Conservation (phyloP, 257 asterid genomes). For the Petunia secreta region DNA sequence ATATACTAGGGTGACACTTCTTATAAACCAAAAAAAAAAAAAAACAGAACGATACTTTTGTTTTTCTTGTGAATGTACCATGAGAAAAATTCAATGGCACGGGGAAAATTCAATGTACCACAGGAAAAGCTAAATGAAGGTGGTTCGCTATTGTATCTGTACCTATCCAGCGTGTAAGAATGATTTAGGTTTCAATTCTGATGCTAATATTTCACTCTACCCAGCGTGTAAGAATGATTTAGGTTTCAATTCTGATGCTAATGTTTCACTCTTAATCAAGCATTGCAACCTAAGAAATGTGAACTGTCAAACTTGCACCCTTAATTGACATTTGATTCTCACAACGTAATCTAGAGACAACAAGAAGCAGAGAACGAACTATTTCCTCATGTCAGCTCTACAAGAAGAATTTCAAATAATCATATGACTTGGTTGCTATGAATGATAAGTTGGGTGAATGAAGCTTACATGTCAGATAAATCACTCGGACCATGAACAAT, state of each 20-base stretch:
- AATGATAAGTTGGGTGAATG: neutral
- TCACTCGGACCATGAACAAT: slow-evolving; percentile 14
- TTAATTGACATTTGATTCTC: neutral
- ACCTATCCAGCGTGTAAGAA: slow-evolving; percentile 1
- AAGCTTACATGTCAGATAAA: slow-evolving; percentile 29
- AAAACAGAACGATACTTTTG: neutral
- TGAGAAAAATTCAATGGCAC: neutral
- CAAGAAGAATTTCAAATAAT: slow-evolving; percentile 11
- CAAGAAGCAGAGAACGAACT: neutral
- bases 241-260: neutral
- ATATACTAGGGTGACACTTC: slow-evolving; percentile 9
- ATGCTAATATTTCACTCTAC: neutral
- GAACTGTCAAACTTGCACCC: neutral
- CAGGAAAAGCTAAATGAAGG: neutral
- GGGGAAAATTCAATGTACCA: neutral
- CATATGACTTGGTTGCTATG: slow-evolving; percentile 11
- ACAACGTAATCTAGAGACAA: neutral
- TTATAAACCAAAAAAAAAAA: neutral
- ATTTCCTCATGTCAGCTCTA: neutral
- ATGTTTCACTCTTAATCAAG: neutral
- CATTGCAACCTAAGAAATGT: slow-evolving; percentile 2
- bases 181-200: slow-evolving; percentile 7
- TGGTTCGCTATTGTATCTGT: neutral
- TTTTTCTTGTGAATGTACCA: neutral
- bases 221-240: neutral